Percentiles rank a stretch among this genome's conserved stretches.
Evolutionary conservation across 2,329 filamentous ascomycete genomes (phyloP).

Genomic region (Elsinoe arachidis): DNA sequence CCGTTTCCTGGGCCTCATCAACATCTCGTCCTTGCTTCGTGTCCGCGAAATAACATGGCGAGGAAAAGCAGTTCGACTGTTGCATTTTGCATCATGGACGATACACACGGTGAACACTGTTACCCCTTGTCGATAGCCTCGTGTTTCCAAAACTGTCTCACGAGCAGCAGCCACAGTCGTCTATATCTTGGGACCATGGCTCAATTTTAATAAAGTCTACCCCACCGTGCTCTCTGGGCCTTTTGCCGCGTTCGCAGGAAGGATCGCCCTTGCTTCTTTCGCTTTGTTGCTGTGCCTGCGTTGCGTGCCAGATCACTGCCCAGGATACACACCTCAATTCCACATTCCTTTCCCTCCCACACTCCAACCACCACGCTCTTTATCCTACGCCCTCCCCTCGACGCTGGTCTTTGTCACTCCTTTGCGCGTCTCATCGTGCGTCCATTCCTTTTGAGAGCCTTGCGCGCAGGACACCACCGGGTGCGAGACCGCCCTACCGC

Average conservation of each 20-base stretch:
- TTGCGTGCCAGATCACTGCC: conserved; percentile 10
- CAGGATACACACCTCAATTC: not conserved
- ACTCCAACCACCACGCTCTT: not conserved
- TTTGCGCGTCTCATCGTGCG: conserved; percentile 6
- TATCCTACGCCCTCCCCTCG: not conserved
- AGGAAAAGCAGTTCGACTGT: not conserved
- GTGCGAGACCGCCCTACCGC: not conserved
- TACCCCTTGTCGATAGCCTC: conserved; percentile 3
- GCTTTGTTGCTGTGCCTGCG: conserved; percentile 1
- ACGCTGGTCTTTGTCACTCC: not conserved
- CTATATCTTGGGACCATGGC: conserved; percentile 11
- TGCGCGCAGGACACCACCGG: not conserved
- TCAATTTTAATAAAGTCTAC: conserved; percentile 30
- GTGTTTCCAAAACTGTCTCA: conserved; percentile 5
- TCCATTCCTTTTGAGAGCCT: conserved; percentile 6
- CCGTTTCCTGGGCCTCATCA: conserved; percentile 8
- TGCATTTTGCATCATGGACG: conserved; percentile 5
- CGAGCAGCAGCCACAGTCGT: not conserved
- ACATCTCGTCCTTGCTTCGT: not conserved
- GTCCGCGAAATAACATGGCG: not conserved
- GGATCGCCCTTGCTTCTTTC: not conserved
- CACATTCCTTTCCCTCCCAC: conserved; percentile 4
- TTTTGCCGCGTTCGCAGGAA: conserved; percentile 63
- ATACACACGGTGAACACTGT: conserved; percentile 8
- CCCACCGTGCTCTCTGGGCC: conserved; percentile 61